Evolutionary conservation across 2,329 filamentous ascomycete genomes (phyloP), one percentile per base, ranked within the genome.

Genomic region (Thelonectria discophora): DNA sequence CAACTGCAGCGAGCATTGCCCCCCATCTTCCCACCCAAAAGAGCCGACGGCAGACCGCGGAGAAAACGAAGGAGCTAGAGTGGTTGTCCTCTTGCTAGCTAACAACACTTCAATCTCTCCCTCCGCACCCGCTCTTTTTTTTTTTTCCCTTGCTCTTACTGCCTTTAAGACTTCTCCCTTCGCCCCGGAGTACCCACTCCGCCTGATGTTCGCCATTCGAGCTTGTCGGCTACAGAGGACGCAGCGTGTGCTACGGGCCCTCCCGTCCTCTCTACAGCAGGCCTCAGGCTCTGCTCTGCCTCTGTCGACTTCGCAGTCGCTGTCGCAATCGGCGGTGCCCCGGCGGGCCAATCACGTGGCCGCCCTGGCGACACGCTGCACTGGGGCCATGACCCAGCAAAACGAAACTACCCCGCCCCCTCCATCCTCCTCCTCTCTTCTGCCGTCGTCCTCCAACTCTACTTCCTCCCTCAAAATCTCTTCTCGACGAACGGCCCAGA

Each of bases 401-500:
- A 65, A 58, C 55, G 49, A 39, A 37, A 57, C 55, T 75, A 74
- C 76, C 76, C 76, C 76, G 74, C 76, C 76, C 75, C 76, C 76
- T 78, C 76, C 73, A 74, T 73, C 73, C 58, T 62, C 63, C 48
- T 55, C 62, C 59, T 65, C 64, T 60, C 61, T 62, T 58, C 63
- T 66, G 52, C 57, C 55, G 60, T 65, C 57, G 21, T 62, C 65
- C 45, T 60, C 69, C 61, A 66, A 67, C 70, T 68, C 63, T 61
- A 62, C 63, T 62, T 66, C 65, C 65, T 64, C 65, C 65, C 30
- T 55, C 52, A 80, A 76, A 74, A 83, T 83, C 79, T 78, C 84
- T 73, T 78, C 79, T 67, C 80, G 73, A 68, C 79, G 84, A 66
- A 83, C 83, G 63, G 78, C 81, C 48, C 84, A 85, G 75, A 80